These are phyloP conservation scores for Voacanga thouarsii DNA, from an alignment of 257 asterid genomes.

Conservation along the genomic window DNA sequence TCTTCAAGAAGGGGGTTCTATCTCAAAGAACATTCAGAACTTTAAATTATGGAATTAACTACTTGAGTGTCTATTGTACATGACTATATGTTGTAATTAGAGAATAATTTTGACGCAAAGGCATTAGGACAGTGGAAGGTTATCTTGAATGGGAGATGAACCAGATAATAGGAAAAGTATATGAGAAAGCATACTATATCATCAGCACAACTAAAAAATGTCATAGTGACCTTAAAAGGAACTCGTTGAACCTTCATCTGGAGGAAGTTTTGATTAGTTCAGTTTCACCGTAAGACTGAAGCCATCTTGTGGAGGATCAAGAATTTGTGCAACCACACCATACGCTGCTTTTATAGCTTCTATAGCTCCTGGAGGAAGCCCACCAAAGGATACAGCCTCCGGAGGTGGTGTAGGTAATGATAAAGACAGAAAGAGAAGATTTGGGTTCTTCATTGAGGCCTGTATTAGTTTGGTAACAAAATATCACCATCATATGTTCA, in stretches of 20 bases:
- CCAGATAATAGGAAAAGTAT: slow-evolving; percentile 6
- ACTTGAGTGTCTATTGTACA: slow-evolving; percentile 1
- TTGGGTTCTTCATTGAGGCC: slow-evolving; percentile 83
- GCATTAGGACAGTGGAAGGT: not conserved
- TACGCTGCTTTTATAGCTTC: slow-evolving; percentile 90
- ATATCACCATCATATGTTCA: not conserved
- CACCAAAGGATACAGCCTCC: slow-evolving; percentile 75
- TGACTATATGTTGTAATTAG: not conserved
- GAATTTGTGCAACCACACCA: slow-evolving; percentile 79
- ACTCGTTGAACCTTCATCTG: slow-evolving; percentile 92
- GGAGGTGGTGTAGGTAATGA: slow-evolving; percentile 88
- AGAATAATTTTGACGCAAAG: not conserved
- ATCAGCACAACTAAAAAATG: slow-evolving; percentile 38
- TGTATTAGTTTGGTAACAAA: slow-evolving; percentile 21
- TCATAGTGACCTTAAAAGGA: slow-evolving; percentile 55
- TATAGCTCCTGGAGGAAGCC: slow-evolving; percentile 89
- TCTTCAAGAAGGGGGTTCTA: not conserved
- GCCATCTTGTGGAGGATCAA: slow-evolving; percentile 98
- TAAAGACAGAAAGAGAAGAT: slow-evolving; percentile 62
- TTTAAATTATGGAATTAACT: slow-evolving; percentile 4
- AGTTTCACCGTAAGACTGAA: slow-evolving; percentile 88
- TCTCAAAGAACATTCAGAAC: not conserved
- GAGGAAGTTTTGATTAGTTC: slow-evolving; percentile 90
- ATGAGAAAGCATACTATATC: slow-evolving; percentile 18
- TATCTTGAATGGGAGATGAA: not conserved